phyloP scores from a whole-genome alignment of 768 basidiomycete species.

The Suillus plorans region DNA sequence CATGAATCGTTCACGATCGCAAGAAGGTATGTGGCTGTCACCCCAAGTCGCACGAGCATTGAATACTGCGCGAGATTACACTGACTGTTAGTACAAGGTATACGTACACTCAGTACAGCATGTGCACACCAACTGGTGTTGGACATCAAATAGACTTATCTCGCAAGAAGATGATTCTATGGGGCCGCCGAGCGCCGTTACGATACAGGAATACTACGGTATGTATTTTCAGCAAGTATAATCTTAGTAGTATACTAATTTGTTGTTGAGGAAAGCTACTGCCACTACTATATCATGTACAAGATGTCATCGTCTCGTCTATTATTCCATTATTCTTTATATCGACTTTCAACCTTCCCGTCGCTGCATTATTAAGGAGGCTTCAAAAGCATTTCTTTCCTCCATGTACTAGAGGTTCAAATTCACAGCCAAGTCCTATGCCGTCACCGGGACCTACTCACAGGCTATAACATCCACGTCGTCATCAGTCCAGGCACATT shows the following conservation, averaged over 20 bases:
- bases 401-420: neutral
- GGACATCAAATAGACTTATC: neutral
- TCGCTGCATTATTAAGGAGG: too few species aligned
- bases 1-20: neutral
- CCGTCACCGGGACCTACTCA: neutral
- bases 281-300: neutral
- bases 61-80: too few species aligned
- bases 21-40: neutral
- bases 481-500: fast-evolving
- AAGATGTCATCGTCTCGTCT: neutral
- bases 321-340: neutral
- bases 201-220: neutral
- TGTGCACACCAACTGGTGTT: neutral
- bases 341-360: neutral
- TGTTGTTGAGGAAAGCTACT: neutral
- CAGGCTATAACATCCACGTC: neutral
- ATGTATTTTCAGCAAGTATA: neutral
- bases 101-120: neutral
- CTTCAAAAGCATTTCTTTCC: too few species aligned
- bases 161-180: neutral
- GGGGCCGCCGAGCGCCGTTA: neutral
- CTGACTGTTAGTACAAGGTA: too few species aligned
- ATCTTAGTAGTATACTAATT: neutral
- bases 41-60: neutral
- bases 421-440: neutral